These are phyloP conservation scores for Starmerella apis DNA, from an alignment of 805 yeast species.

Conservation along the genomic window DNA sequence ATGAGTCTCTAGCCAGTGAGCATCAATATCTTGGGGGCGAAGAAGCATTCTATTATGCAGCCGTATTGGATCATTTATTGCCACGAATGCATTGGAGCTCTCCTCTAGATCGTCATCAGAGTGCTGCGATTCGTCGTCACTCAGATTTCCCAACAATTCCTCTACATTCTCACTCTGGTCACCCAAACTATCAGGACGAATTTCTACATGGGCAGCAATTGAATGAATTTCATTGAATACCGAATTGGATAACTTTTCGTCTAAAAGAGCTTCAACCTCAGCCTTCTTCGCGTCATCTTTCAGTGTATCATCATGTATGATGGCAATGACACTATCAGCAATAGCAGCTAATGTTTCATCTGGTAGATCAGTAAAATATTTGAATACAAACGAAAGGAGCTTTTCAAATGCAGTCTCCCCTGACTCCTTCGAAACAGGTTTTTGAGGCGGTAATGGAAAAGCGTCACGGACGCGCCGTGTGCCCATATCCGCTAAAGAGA, in stretches of 20 bases:
- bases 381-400: constrained; percentile 50
- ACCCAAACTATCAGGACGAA: constrained; percentile 25
- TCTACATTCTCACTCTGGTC: constrained; percentile 27
- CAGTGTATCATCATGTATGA: constrained; percentile 40
- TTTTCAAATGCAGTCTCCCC: constrained; percentile 31
- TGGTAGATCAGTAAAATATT: constrained; percentile 59
- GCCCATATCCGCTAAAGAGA: constrained; percentile 62
- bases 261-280: constrained; percentile 46
- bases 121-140: constrained; percentile 17
- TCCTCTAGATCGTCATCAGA: not conserved
- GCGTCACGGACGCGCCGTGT: constrained; percentile 31
- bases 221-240: not conserved
- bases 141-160: constrained; percentile 29
- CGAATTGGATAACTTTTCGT: constrained; percentile 28
- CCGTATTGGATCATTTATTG: constrained; percentile 17
- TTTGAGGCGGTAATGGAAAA: constrained; percentile 1
- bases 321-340: constrained; percentile 43
- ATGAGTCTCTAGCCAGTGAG: constrained; percentile 42
- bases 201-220: constrained; percentile 25
- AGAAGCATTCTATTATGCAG: constrained; percentile 21
- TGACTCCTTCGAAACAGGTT: not conserved
- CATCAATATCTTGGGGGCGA: constrained; percentile 36
- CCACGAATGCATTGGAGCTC: constrained; percentile 12
- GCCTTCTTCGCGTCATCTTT: constrained; percentile 39
- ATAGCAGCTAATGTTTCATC: constrained; percentile 63